phyloP scores from a whole-genome alignment of 1,284 basidiomycete genomes.

The Puccinia horiana region DNA sequence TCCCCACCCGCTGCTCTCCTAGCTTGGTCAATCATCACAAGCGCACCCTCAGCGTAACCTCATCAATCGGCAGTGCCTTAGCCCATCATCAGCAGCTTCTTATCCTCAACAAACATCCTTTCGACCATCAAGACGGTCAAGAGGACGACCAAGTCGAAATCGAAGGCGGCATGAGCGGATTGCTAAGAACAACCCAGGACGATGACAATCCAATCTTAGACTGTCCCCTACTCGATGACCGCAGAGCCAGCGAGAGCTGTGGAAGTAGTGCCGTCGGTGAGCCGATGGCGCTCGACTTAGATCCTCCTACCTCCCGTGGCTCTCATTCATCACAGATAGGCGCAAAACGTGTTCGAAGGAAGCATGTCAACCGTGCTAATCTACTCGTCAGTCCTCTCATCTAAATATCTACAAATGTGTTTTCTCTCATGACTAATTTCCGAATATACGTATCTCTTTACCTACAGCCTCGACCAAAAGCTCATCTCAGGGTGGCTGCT shows the following conservation, averaged over 20 bases:
- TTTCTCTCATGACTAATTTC: background rate
- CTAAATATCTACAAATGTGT: background rate
- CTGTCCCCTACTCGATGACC: conserved; percentile 11
- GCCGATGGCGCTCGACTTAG: conserved; percentile 11
- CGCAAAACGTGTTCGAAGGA: conserved; percentile 20
- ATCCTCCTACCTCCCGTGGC: background rate
- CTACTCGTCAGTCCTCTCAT: conserved; percentile 9
- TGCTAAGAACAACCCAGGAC: background rate
- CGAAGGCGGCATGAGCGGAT: conserved; percentile 29
- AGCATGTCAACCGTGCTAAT: conserved; percentile 36
- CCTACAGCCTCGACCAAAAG: conserved; percentile 30
- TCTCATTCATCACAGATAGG: background rate
- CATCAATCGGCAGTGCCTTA: background rate
- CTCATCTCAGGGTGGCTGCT: conserved; percentile 39
- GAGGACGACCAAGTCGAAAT: conserved; percentile 15
- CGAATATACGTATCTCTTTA: background rate
- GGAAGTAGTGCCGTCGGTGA: conserved; percentile 15
- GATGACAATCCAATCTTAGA: background rate
- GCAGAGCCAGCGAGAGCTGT: conserved; percentile 10
- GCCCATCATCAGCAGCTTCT: background rate
- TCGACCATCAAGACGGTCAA: background rate
- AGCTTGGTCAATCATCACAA: background rate
- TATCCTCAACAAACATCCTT: conserved; percentile 2
- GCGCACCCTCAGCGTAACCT: conserved; percentile 10
- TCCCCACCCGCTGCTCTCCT: background rate